Conservation (phyloP, 805 yeast genomes). For the Ogataea trehaloabstinens region DNA sequence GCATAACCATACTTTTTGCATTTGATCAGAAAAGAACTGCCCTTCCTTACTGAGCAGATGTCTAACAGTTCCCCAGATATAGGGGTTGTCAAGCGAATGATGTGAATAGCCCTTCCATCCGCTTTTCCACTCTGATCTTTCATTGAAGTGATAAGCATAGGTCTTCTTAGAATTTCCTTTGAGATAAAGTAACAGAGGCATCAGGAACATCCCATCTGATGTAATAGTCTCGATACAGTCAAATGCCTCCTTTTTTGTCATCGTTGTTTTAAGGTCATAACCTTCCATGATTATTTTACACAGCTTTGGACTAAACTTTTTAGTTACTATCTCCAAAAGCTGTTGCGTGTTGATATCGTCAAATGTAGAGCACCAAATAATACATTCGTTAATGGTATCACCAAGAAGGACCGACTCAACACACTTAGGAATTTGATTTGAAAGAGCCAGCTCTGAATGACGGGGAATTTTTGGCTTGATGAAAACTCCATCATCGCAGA, state of each 20-base stretch:
- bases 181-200: constrained; percentile 3
- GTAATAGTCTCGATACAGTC: constrained; percentile 2
- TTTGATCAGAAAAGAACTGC: constrained; percentile 5
- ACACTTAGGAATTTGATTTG: constrained; percentile 5
- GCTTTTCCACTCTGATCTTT: constrained; percentile 4
- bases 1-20: constrained; percentile 8
- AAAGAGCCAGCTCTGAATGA: constrained; percentile 5
- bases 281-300: constrained; percentile 1
- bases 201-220: constrained; percentile 3
- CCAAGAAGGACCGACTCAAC: constrained; percentile 7
- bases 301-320: constrained; percentile 1
- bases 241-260: constrained; percentile 4
- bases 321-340: not conserved
- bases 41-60: constrained; percentile 7
- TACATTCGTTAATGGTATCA: constrained; percentile 5
- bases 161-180: constrained; percentile 2
- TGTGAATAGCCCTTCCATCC: constrained; percentile 5
- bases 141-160: constrained; percentile 4
- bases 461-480: constrained; percentile 6
- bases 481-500: constrained; percentile 5
- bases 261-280: not conserved
- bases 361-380: constrained; percentile 7
- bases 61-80: constrained; percentile 9
- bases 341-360: not conserved
- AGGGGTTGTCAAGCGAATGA: constrained; percentile 6